These are phyloP conservation scores for Herpetomonas samuelpessoai DNA, from an alignment of 208 protist species.

Conservation along the genomic window DNA sequence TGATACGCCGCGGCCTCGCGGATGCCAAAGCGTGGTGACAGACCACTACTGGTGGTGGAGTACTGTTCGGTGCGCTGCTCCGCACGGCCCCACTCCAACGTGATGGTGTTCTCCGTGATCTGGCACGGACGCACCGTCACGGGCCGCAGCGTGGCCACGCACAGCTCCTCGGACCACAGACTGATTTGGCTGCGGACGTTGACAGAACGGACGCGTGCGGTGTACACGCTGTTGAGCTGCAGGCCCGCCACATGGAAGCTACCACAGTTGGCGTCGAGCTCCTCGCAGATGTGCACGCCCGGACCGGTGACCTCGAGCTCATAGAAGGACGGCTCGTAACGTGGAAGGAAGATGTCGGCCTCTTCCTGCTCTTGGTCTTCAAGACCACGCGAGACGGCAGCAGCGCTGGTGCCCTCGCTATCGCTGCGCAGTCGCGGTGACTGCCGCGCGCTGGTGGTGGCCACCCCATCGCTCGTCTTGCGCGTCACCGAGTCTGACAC, in stretches of 20 bases:
- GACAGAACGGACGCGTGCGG: constrained; percentile 53
- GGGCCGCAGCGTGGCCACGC: constrained; percentile 58
- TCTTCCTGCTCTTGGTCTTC: neutral
- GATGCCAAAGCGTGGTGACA: constrained; percentile 16
- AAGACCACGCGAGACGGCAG: neutral
- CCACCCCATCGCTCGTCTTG: constrained; percentile 3
- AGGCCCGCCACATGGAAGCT: constrained; percentile 51
- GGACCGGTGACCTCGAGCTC: constrained; percentile 52
- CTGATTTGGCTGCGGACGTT: constrained; percentile 46
- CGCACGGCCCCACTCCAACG: constrained; percentile 64
- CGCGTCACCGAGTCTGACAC: neutral
- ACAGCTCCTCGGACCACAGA: constrained; percentile 63
- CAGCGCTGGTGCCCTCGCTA: constrained; percentile 7
- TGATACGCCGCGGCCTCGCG: constrained; percentile 21
- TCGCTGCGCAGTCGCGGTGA: neutral
- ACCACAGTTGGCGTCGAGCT: constrained; percentile 18
- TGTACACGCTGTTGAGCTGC: constrained; percentile 56
- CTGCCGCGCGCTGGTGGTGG: neutral
- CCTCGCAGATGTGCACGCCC: constrained; percentile 24
- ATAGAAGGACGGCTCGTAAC: constrained; percentile 41
- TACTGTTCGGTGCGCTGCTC: constrained; percentile 50
- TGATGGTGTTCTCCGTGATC: constrained; percentile 74
- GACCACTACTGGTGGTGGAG: neutral
- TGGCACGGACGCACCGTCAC: constrained; percentile 51
- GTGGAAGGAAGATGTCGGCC: constrained; percentile 35